Percentiles rank a stretch among this genome's conserved stretches.
Conservation (phyloP, 176 grass and related monocot genomes). For the Bonia amplexicaulis region DNA sequence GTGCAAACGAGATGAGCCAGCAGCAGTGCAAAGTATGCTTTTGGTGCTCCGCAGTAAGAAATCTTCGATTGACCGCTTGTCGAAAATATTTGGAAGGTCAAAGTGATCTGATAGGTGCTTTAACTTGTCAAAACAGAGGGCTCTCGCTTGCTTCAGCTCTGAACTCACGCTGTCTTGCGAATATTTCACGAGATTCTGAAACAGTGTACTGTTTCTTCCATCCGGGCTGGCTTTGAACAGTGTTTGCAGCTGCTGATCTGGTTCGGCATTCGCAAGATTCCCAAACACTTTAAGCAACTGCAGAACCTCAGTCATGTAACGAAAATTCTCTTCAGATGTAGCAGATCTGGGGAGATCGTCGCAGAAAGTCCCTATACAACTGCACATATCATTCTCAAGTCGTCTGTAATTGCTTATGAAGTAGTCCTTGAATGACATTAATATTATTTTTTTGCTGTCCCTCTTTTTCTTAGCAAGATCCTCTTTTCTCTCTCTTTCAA, state of each 20-base stretch:
- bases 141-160: slow-evolving; percentile 13
- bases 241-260: not conserved
- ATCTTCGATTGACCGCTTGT: not conserved
- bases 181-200: not conserved
- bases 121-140: not conserved
- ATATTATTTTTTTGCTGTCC: not conserved
- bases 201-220: not conserved
- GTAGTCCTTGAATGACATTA: slow-evolving; percentile 21
- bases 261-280: not conserved
- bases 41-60: slow-evolving; percentile 41
- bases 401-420: slow-evolving; percentile 5
- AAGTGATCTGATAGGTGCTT: slow-evolving; percentile 17
- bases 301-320: not conserved
- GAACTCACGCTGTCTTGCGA: not conserved
- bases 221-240: slow-evolving; percentile 4
- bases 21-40: slow-evolving; percentile 64
- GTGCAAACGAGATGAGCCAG: slow-evolving; percentile 37
- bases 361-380: slow-evolving; percentile 15
- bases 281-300: slow-evolving; percentile 3
- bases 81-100: slow-evolving; percentile 13
- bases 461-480: not conserved
- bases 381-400: not conserved
- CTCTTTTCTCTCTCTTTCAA: not conserved
- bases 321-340: slow-evolving; percentile 6
- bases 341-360: slow-evolving; percentile 40